Percentiles rank a stretch among this genome's conserved stretches.
phyloP scores from a whole-genome alignment of 805 yeast species.

The Wickerhamomyces pijperi region DNA sequence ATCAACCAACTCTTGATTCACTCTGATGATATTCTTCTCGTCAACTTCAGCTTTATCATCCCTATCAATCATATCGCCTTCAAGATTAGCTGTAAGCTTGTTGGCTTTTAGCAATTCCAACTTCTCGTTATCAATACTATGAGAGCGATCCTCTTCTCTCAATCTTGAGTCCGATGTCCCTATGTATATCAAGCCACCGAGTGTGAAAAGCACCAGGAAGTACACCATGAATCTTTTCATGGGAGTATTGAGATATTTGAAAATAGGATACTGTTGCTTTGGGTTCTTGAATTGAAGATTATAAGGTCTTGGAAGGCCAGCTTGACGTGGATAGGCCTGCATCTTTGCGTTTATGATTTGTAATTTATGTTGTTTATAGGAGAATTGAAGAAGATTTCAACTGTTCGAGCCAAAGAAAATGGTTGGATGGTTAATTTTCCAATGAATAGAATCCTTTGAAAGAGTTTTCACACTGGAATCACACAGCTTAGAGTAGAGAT shows the following conservation, averaged over 20 bases:
- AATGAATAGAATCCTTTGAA: no score
- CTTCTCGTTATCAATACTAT: background rate
- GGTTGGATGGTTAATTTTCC: no score
- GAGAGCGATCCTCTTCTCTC: background rate
- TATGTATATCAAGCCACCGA: conserved; percentile 23
- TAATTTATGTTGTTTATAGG: no score
- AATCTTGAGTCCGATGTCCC: conserved; percentile 13
- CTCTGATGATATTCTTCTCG: conserved; percentile 10
- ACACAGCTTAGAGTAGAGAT: no score
- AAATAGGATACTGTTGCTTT: conserved; percentile 7
- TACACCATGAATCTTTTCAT: conserved; percentile 34
- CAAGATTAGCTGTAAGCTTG: background rate
- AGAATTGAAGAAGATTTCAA: no score
- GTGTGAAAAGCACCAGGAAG: conserved; percentile 20
- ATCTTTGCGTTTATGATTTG: background rate
- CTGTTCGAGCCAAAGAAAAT: no score
- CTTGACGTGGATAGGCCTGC: conserved; percentile 19
- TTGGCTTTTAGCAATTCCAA: background rate
- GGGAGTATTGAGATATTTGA: conserved; percentile 30
- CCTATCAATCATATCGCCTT: conserved; percentile 1
- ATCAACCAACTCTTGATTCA: background rate
- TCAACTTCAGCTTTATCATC: conserved; percentile 14
- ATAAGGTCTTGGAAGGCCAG: conserved; percentile 34
- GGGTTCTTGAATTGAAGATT: conserved; percentile 17
- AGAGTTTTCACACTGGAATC: no score